These are phyloP conservation scores for Cercospora beticola DNA, from an alignment of 2,329 filamentous ascomycete species.

Conservation along the genomic window DNA sequence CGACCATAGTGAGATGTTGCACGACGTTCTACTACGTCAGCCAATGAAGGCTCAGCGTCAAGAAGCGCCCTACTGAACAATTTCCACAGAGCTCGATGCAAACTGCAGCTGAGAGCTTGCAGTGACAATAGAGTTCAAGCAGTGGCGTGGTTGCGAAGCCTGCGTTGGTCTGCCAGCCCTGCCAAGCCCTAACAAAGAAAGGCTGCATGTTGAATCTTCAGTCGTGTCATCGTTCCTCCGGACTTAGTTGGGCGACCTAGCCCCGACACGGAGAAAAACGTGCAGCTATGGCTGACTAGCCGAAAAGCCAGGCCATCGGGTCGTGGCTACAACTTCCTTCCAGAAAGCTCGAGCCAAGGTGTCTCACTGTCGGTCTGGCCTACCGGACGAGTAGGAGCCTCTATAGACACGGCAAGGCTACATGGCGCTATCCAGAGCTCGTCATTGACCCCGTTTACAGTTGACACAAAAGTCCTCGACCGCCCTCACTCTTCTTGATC, in stretches of 20 bases:
- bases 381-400: not conserved
- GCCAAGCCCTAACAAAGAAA: not conserved
- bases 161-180: not conserved
- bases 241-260: not conserved
- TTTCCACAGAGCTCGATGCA: not conserved
- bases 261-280: not conserved
- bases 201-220: not conserved
- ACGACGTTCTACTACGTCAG: not conserved
- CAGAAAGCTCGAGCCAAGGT: not conserved
- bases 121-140: not conserved
- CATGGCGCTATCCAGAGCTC: not conserved
- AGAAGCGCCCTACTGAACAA: no score
- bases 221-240: not conserved
- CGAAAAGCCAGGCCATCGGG: not conserved
- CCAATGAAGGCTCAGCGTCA: not conserved
- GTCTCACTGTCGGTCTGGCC: not conserved
- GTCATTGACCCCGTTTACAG: not conserved
- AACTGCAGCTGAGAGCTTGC: not conserved
- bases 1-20: not conserved
- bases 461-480: not conserved
- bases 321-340: not conserved
- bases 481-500: not conserved
- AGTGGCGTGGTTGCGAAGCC: not conserved
- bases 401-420: not conserved
- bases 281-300: not conserved